Evolutionary conservation across 2,329 filamentous ascomycete genomes (phyloP).

Genomic region (Diaporthe eres): DNA sequence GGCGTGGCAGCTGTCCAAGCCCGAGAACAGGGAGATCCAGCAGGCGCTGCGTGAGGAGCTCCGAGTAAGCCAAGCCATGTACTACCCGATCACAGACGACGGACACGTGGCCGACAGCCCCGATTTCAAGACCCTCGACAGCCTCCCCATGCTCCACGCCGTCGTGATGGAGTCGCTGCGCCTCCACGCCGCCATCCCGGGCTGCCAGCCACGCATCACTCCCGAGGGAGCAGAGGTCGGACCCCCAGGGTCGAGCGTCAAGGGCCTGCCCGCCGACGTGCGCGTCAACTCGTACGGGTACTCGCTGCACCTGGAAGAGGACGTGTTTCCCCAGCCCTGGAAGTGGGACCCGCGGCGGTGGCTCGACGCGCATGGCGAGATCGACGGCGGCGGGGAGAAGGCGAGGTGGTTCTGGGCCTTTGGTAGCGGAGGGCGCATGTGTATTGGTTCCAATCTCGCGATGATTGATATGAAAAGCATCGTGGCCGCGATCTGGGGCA

Average conservation of each 20-base stretch:
- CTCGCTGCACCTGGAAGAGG: constrained; percentile 67
- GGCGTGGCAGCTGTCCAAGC: constrained; percentile 52
- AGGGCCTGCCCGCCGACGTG: constrained; percentile 64
- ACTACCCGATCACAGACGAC: constrained; percentile 45
- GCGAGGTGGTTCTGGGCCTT: constrained; percentile 76
- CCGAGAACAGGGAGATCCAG: constrained; percentile 44
- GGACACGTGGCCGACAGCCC: constrained; percentile 48
- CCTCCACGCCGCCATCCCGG: constrained; percentile 69
- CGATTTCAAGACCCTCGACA: constrained; percentile 60
- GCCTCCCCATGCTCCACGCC: constrained; percentile 67
- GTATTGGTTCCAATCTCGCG: constrained; percentile 78
- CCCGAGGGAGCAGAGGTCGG: constrained; percentile 61
- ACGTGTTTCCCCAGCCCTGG: constrained; percentile 63
- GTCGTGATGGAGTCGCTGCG: constrained; percentile 72
- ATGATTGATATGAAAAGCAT: constrained; percentile 47
- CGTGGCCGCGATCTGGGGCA: constrained; percentile 18
- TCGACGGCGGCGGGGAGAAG: constrained; percentile 48
- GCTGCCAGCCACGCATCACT: constrained; percentile 65
- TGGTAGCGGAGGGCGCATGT: constrained; percentile 77
- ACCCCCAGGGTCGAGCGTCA: constrained; percentile 44
- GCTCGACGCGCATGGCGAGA: constrained; percentile 52
- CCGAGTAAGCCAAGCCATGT: constrained; percentile 44
- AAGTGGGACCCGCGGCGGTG: constrained; percentile 66
- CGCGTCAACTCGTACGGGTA: constrained; percentile 68
- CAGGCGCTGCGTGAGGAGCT: constrained; percentile 40